A percentile compares a stretch with the other conserved stretches of the same genome.
Conservation (phyloP, 1,284 basidiomycete species). For the Cutaneotrichosporon cyanovorans region DNA sequence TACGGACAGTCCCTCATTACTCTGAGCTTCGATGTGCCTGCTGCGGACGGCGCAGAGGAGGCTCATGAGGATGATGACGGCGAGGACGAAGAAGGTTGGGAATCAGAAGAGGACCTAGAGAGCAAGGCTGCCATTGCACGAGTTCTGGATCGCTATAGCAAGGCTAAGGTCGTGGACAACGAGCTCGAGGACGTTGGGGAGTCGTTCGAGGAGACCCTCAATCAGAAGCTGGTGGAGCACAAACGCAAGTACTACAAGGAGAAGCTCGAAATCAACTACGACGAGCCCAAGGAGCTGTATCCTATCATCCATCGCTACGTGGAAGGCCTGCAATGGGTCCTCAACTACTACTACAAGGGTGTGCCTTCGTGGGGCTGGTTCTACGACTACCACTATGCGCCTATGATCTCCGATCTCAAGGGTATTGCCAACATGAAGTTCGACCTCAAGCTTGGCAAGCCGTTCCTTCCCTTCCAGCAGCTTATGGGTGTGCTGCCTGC, state of each 20-base stretch:
- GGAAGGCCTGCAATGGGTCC: conserved; percentile 96
- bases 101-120: conserved; percentile 52
- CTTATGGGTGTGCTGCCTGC: conserved; percentile 95
- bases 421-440: conserved; percentile 73
- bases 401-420: conserved; percentile 80
- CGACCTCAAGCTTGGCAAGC: conserved; percentile 74
- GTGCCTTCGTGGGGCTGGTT: conserved; percentile 99
- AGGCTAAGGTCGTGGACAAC: conserved; percentile 64
- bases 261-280: conserved; percentile 73
- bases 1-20: conserved; percentile 56
- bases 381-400: conserved; percentile 96
- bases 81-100: conserved; percentile 42
- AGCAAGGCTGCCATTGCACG: conserved; percentile 64
- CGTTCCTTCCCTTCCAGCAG: conserved; percentile 92
- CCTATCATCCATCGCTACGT: conserved; percentile 72
- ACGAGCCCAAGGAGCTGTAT: conserved; percentile 57
- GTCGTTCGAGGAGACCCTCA: conserved; percentile 62
- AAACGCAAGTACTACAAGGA: conserved; percentile 86
- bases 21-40: conserved; percentile 51
- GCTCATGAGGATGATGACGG: conserved; percentile 25
- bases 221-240: conserved; percentile 85
- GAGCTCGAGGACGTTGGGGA: conserved; percentile 66
- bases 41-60: conserved; percentile 18
- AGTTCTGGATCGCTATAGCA: conserved; percentile 79
- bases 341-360: conserved; percentile 97